Evolutionary conservation across 2,329 filamentous ascomycete species (phyloP).

Genomic region (Drechslerella dactyloides): DNA sequence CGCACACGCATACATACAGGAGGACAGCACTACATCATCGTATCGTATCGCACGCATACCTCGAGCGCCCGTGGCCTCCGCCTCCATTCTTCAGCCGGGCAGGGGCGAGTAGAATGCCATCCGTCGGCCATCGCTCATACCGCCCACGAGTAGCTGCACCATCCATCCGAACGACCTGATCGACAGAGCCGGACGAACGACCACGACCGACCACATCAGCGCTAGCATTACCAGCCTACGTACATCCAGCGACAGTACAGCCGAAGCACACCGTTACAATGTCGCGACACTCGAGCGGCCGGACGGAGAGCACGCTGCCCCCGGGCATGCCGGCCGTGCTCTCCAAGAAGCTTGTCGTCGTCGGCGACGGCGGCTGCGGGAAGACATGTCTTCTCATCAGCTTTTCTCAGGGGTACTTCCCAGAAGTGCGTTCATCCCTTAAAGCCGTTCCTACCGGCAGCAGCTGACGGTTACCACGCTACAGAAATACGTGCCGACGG

Average conservation of each 20-base stretch:
- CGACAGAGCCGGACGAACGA: background rate
- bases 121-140: slow-evolving; percentile 18
- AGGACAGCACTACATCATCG: too few species aligned
- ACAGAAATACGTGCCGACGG: slow-evolving; percentile 99
- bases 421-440: slow-evolving; percentile 72
- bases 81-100: slow-evolving; percentile 1
- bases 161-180: slow-evolving; percentile 9
- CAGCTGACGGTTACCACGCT: slow-evolving; percentile 7
- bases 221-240: background rate
- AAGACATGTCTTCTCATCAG: slow-evolving; percentile 99
- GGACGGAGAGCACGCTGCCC: slow-evolving; percentile 51
- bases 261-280: slow-evolving; percentile 7
- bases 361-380: slow-evolving; percentile 95
- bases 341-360: slow-evolving; percentile 99
- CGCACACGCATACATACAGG: background rate
- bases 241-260: background rate
- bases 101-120: slow-evolving; percentile 36
- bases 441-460: background rate
- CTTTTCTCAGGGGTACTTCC: slow-evolving; percentile 98
- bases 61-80: background rate
- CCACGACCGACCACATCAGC: background rate
- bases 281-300: slow-evolving; percentile 25
- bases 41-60: background rate
- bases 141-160: background rate
- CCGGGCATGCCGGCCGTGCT: slow-evolving; percentile 80